These are phyloP conservation scores for Allodekkera sacchari DNA, from an alignment of 805 yeast genomes.

Conservation along the genomic window DNA sequence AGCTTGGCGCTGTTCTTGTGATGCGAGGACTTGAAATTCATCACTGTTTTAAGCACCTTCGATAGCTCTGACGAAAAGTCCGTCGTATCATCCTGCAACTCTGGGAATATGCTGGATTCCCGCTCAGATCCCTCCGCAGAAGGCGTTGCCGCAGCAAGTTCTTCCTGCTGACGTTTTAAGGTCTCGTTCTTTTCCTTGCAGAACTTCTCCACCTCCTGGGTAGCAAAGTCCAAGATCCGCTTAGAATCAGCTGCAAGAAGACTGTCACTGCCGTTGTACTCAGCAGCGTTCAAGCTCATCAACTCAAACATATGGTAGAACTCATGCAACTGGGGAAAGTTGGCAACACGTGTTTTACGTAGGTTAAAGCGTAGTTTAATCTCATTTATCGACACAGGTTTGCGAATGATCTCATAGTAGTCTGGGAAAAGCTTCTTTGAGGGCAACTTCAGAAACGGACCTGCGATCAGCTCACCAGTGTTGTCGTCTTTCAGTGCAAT, in stretches of 20 bases:
- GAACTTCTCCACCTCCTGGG: constrained; percentile 36
- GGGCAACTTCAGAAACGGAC: constrained; percentile 62
- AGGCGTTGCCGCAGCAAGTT: not conserved
- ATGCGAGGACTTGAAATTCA: constrained; percentile 12
- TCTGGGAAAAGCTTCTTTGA: constrained; percentile 68
- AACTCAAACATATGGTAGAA: constrained; percentile 52
- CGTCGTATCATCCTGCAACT: not conserved
- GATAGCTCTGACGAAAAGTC: constrained; percentile 8
- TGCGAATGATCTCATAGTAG: constrained; percentile 53
- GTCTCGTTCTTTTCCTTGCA: constrained; percentile 10
- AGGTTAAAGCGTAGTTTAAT: constrained; percentile 32
- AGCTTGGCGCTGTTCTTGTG: constrained; percentile 15
- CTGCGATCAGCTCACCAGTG: constrained; percentile 24
- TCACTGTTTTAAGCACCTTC: constrained; percentile 8
- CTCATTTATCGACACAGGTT: constrained; percentile 66
- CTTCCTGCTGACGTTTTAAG: not conserved
- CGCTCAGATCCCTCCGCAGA: not conserved
- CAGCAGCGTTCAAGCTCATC: constrained; percentile 61
- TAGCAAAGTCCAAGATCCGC: constrained; percentile 46
- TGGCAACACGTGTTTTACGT: constrained; percentile 25
- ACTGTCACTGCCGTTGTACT: constrained; percentile 59
- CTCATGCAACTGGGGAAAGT: constrained; percentile 25
- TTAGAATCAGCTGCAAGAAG: constrained; percentile 61
- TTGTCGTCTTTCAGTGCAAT: constrained; percentile 9
- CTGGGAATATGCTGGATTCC: not conserved